A percentile compares a stretch with the other conserved stretches of the same genome.
Conservation (phyloP, 768 basidiomycete species). For the Tremella yokohamensis region DNA sequence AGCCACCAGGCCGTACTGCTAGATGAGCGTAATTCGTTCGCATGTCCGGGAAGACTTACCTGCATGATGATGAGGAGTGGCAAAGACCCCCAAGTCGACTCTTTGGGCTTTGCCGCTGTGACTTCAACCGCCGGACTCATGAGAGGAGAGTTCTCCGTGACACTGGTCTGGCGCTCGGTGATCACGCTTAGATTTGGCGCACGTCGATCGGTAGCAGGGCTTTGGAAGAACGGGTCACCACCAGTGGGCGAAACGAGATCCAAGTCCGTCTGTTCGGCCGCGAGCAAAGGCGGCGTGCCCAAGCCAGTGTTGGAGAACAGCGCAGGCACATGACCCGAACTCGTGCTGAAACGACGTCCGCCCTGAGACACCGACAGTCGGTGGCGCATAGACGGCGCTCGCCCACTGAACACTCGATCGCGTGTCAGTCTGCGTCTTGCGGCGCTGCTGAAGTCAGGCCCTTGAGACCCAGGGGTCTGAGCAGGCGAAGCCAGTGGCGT, state of each 20-base stretch:
- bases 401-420: constrained; percentile 17
- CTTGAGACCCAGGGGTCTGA: constrained; percentile 23
- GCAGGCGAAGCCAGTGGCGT: constrained; percentile 31
- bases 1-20: constrained; percentile 75
- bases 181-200: constrained; percentile 38
- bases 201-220: constrained; percentile 16
- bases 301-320: constrained; percentile 85
- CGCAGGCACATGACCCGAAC: constrained; percentile 58
- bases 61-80: constrained; percentile 83
- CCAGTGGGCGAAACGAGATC: constrained; percentile 11
- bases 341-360: constrained; percentile 40
- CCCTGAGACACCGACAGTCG: constrained; percentile 34
- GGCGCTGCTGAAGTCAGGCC: constrained; percentile 3
- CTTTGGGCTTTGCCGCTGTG: constrained; percentile 55
- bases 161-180: constrained; percentile 22
- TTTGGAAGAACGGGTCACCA: constrained; percentile 39
- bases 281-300: constrained; percentile 63
- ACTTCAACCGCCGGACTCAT: constrained; percentile 12
- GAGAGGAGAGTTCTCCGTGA: constrained; percentile 17
- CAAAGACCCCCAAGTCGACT: constrained; percentile 66
- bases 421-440: constrained; percentile 9
- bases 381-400: constrained; percentile 20
- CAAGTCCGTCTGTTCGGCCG: constrained; percentile 33
- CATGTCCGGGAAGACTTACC: constrained; percentile 26
- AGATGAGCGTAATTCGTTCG: constrained; percentile 15